These are phyloP conservation scores for Entomophthora muscae DNA, from an alignment of 371 early-diverging fungal species.

Conservation along the genomic window DNA sequence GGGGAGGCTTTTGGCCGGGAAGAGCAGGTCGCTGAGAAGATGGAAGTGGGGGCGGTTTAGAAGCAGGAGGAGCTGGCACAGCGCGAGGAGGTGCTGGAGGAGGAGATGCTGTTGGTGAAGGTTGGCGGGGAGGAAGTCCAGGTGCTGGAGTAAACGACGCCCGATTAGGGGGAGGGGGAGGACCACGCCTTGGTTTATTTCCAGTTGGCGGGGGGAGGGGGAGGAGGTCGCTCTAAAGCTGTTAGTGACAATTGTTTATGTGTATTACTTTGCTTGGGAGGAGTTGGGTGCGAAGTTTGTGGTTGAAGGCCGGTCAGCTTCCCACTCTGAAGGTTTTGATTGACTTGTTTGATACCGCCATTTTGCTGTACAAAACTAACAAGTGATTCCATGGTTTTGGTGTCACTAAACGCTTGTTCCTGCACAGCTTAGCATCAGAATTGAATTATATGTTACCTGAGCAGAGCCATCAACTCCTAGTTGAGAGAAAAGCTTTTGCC, in stretches of 20 bases:
- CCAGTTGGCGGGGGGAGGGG: conserved; percentile 15
- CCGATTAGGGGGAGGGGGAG: too few species aligned
- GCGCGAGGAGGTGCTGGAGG: conserved; percentile 11
- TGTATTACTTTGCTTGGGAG: conserved; percentile 2
- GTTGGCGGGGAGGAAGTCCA: too few species aligned
- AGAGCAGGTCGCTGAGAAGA: neutral
- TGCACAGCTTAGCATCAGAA: too few species aligned
- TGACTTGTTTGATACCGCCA: conserved; percentile 13
- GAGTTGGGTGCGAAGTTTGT: neutral
- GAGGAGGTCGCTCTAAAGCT: conserved; percentile 9
- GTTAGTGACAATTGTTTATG: conserved; percentile 12
- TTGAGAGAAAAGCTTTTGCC: conserved; percentile 51
- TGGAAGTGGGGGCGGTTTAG: conserved; percentile 1
- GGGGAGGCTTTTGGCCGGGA: neutral
- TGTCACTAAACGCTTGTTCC: conserved; percentile 31
- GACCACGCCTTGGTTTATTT: conserved; percentile 11
- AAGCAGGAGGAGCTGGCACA: conserved; percentile 15
- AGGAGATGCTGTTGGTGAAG: conserved; percentile 11
- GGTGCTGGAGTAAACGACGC: too few species aligned
- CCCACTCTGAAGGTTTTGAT: too few species aligned
- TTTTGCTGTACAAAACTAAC: conserved; percentile 6
- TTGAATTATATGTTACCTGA: conserved; percentile 33
- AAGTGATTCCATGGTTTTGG: conserved; percentile 22
- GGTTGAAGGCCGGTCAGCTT: too few species aligned
- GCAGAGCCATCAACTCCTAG: conserved; percentile 63